Conservation (phyloP, 352 stramenopile species). For the Globisporangium canariense region DNA sequence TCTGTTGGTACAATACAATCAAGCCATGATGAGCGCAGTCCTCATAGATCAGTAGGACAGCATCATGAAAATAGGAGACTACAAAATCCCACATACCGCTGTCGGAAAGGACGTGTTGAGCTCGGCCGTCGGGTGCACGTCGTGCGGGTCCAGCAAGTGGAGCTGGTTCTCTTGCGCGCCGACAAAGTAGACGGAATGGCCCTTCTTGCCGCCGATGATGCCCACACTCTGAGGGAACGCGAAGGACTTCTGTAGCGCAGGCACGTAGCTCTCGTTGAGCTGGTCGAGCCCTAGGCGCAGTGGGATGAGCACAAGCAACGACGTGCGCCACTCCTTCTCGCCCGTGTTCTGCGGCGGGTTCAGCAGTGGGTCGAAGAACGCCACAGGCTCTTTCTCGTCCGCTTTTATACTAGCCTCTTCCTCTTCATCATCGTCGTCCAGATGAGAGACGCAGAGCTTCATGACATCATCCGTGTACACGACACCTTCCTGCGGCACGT, state of each 20-base stretch:
- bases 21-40: background rate
- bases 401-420: background rate
- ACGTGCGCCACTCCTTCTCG: conserved; percentile 74
- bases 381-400: conserved; percentile 3
- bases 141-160: conserved; percentile 83
- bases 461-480: conserved; percentile 79
- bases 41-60: background rate
- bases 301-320: conserved; percentile 90
- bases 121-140: conserved; percentile 61
- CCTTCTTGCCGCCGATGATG: conserved; percentile 93
- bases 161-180: conserved; percentile 81
- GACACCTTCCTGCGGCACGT: conserved; percentile 81
- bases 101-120: conserved; percentile 71
- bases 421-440: conserved; percentile 25
- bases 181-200: conserved; percentile 96
- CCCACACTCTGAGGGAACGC: conserved; percentile 91
- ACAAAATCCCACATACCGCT: conserved; percentile 31
- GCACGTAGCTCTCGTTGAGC: conserved; percentile 80
- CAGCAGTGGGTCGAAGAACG: conserved; percentile 86
- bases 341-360: conserved; percentile 52
- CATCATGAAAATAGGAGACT: conserved; percentile 3
- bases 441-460: conserved; percentile 65
- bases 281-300: conserved; percentile 89
- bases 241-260: conserved; percentile 74
- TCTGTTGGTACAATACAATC: conserved; percentile 23